A percentile compares a stretch with the other conserved stretches of the same genome.
Evolutionary conservation across 192 early-diverging fungal species (phyloP).

Genomic region (Coemansia sp.): DNA sequence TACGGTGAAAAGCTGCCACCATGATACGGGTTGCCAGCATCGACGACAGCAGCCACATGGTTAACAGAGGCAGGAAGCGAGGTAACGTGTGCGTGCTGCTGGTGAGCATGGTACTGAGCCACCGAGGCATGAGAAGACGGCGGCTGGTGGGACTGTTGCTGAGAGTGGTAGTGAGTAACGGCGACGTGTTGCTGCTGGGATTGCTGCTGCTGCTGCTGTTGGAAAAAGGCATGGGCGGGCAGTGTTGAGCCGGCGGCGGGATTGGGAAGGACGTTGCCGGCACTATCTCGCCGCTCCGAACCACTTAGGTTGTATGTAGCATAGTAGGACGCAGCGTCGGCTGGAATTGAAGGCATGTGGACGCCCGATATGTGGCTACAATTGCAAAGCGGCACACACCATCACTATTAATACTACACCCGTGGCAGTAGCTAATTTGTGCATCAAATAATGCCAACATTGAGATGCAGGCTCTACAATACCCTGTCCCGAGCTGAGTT

Average conservation of each 20-base stretch:
- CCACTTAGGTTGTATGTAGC: slow-evolving; percentile 34
- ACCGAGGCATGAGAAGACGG: slow-evolving; percentile 24
- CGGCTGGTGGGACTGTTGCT: slow-evolving; percentile 18
- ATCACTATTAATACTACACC: slow-evolving; percentile 1
- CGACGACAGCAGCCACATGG: slow-evolving; percentile 13
- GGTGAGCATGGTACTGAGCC: slow-evolving; percentile 34
- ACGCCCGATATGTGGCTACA: slow-evolving; percentile 49
- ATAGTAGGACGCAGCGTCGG: slow-evolving; percentile 45
- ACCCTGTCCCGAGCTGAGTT: not conserved
- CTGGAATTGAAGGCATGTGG: slow-evolving; percentile 45
- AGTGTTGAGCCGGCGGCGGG: slow-evolving; percentile 21
- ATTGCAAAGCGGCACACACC: not conserved
- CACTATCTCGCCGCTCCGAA: slow-evolving; percentile 30
- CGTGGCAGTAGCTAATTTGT: not conserved
- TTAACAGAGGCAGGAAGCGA: slow-evolving; percentile 2
- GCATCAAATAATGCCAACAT: not conserved
- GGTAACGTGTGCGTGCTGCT: slow-evolving; percentile 19
- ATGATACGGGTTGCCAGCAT: slow-evolving; percentile 23
- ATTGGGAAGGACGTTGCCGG: slow-evolving; percentile 19
- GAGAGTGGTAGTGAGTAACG: slow-evolving; percentile 16
- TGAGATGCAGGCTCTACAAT: not conserved
- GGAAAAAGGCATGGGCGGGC: slow-evolving; percentile 39
- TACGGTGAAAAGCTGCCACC: slow-evolving; percentile 26
- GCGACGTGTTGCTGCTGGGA: slow-evolving; percentile 12
- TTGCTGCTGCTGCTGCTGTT: slow-evolving; percentile 22